These are phyloP conservation scores for Ceratobasidium sp. DNA, from an alignment of 1,284 basidiomycete species.

Conservation along the genomic window DNA sequence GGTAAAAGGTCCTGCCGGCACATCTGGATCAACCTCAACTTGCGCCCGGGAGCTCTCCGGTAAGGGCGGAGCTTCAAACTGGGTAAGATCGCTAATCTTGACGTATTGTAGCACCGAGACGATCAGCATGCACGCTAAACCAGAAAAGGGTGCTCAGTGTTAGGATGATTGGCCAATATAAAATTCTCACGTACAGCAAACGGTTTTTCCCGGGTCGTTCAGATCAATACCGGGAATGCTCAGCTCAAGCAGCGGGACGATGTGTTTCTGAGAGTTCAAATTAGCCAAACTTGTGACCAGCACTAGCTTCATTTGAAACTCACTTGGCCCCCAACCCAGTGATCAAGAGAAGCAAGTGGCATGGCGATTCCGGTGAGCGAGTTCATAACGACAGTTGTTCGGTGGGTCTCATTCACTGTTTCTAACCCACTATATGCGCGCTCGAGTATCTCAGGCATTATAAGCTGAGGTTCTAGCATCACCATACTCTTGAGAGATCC, in stretches of 20 bases:
- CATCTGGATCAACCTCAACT: constrained; percentile 57
- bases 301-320: background rate
- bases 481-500: constrained; percentile 65
- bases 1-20: constrained; percentile 54
- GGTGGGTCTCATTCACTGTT: constrained; percentile 91
- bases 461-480: constrained; percentile 81
- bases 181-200: constrained; percentile 49
- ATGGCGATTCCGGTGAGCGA: constrained; percentile 83
- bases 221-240: constrained; percentile 91
- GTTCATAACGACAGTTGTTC: constrained; percentile 89
- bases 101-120: constrained; percentile 65
- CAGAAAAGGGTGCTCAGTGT: background rate
- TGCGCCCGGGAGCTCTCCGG: constrained; percentile 57
- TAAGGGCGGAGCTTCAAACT: constrained; percentile 61
- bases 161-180: constrained; percentile 17
- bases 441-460: constrained; percentile 93
- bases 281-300: background rate
- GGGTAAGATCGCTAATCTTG: constrained; percentile 52
- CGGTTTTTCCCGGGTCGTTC: constrained; percentile 92
- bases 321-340: constrained; percentile 74
- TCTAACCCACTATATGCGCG: constrained; percentile 91
- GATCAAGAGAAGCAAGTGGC: constrained; percentile 76
- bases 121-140: constrained; percentile 67
- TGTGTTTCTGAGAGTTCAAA: constrained; percentile 67
- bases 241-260: constrained; percentile 87